Conservation (phyloP, 2,329 filamentous ascomycete genomes). For the Alternaria consortialis region DNA sequence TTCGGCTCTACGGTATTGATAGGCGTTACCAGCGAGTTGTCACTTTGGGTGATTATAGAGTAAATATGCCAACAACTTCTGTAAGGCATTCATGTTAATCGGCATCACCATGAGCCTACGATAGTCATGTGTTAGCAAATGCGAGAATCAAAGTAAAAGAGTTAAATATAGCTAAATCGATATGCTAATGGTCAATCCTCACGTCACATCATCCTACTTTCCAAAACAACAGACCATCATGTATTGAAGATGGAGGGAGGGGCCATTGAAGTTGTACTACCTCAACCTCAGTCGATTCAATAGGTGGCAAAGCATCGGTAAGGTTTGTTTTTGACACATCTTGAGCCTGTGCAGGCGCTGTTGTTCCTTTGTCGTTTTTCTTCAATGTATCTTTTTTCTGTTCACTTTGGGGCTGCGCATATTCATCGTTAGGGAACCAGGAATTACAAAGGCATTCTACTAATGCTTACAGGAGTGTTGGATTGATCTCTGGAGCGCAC, state of each 20-base stretch:
- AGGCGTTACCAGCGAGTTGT: conserved; percentile 1
- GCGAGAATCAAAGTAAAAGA: neutral
- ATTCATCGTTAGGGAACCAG: neutral
- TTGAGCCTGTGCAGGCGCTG: neutral
- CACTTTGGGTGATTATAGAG: neutral
- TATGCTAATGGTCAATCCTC: neutral
- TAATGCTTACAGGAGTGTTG: neutral
- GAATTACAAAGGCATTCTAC: no score
- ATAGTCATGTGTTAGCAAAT: neutral
- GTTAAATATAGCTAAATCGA: neutral
- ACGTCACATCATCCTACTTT: conserved; percentile 7
- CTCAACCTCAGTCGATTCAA: neutral
- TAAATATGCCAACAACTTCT: neutral
- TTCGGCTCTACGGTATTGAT: neutral
- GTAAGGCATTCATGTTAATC: neutral
- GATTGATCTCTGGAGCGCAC: neutral
- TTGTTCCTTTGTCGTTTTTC: neutral
- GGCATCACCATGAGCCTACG: neutral
- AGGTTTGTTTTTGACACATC: neutral
- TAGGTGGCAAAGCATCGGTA: neutral
- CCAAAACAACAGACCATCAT: conserved; percentile 15
- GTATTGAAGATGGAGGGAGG: conserved; percentile 14
- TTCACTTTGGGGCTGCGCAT: neutral
- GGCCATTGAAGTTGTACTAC: neutral
- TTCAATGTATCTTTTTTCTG: neutral